Evolutionary conservation across 257 asterid species (phyloP), one percentile per base, ranked within the genome.

Genomic region (Lavandula angustifolia): DNA sequence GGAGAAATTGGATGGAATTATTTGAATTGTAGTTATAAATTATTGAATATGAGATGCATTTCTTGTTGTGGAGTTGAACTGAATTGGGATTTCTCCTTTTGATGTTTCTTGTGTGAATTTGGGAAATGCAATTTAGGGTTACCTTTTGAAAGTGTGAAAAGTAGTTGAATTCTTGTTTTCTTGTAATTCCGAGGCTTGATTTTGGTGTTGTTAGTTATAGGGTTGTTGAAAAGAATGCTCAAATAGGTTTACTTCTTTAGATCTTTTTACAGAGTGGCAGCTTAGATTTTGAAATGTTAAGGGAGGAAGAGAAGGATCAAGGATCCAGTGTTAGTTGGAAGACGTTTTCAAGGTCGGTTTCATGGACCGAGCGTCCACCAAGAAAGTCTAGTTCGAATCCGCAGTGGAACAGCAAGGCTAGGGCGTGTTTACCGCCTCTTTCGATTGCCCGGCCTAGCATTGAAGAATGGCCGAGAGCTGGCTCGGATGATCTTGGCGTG

Each of bases 391-490:
- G 54, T 66, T 37, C 84, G 5, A 89, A 79, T 70, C 86, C 96
- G 10, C 88, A 83, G 64, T 87, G 94, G 95, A 89, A 85, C 75
- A 87, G 88, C 76, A 92, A 87, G 70, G 96, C 90, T 0, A 74
- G 97, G 60, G 96, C 94, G 7, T 87, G 94, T 72, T 82, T 92
- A 82, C 96, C 96, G 0, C 97, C 99, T 18, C 94, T 92, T 44
- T 85, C 94, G 8, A 82, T 89, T 9, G 55, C 55, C 35, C 83
- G 89, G 13, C 89, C 95, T 3, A 80, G 47, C 52, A 56, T 78
- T 12, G 95, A 92, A 50, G 94, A 87, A 44, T 92, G 99, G 99
- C 99, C 99, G 1, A 81, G 72, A 67, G 91, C 94, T 56, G 97
- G 95, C 3, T 87, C 94, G 0, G 99, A 92, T 58, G 99, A 92